Base-by-base conservation (phyloP, 257 asterid species). In the Nyctanthes arbortristis region DNA sequence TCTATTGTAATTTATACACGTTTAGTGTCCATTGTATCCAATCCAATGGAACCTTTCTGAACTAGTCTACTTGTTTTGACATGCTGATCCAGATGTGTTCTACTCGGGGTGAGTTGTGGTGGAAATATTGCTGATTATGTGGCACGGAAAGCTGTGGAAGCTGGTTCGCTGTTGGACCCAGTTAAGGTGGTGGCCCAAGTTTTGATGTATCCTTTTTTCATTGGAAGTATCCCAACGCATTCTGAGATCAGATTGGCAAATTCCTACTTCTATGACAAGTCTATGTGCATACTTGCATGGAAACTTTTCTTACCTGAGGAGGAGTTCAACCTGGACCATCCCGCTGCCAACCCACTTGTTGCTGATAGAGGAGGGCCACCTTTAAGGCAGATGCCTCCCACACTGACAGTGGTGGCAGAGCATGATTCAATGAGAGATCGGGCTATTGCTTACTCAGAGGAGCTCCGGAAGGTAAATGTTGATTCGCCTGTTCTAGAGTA, bases 151-250 rank as follows among this genome's bases (percentile, higher is more conserved):
- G 82, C 87, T 20, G 78, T 79, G 40, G 87, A 82, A 65, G 78
- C 74, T 18, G 84, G 82, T 16, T 76, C 73, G 25, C 80, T 74
- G 36, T 71, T 79, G 74, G 82, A 82, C 74, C 87, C 82, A 33
- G 78, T 82, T 40, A 82, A 82, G 75, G 87, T 82, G 66, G 84
- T 82, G 62, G 87, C 87, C n/a, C 84, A 79, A 69, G 87, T 82
- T 35, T 71, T 82, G 78, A 82, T 82, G 87, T 82, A 82, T 77
- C 87, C 84, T 24, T 79, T 82, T 39, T 82, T 82, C 77, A 82
- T 79, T 33, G 84, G 87, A 69, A 79, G 71, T 71, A 77, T 79
- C 66, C 87, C 87, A 33, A 82, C 84, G 4, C 84, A 71, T 61
- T 79, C 84, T 12, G 82, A 82, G 75, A 82, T 79, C 71, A 76